Conservation (phyloP, 768 basidiomycete genomes). For the Mycena belliarum region DNA sequence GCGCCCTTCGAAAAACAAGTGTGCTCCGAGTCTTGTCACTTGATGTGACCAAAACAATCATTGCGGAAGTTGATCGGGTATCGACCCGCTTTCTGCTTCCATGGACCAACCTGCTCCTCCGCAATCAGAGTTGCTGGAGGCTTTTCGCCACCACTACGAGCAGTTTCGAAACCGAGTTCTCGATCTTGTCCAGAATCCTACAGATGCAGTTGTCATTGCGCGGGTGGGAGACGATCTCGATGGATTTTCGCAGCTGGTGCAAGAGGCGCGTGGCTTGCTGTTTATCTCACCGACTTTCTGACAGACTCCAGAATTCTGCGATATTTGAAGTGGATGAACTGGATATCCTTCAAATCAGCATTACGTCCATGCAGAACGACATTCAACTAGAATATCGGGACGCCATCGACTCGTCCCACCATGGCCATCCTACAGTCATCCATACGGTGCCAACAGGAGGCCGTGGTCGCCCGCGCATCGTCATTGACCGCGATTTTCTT, state of each 20-base stretch:
- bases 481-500: conserved; percentile 30
- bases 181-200: neutral
- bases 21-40: too few relatives aligned
- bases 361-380: conserved; percentile 5
- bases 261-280: neutral
- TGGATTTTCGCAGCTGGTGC: neutral
- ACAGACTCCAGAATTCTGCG: neutral
- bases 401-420: conserved; percentile 3
- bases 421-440: neutral
- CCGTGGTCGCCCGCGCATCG: conserved; percentile 27
- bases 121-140: neutral
- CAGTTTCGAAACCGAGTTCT: neutral
- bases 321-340: neutral
- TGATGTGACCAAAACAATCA: neutral
- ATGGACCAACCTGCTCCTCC: neutral
- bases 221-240: neutral
- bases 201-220: neutral
- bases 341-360: neutral
- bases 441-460: conserved; percentile 6
- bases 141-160: neutral
- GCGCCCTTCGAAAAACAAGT: neutral
- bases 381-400: conserved; percentile 4
- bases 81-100: neutral
- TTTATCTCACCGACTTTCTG: neutral
- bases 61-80: neutral